Evolutionary conservation across 2,329 filamentous ascomycete genomes (phyloP), one percentile per base, ranked within the genome.

Genomic region (Cordyceps fumosorosea): DNA sequence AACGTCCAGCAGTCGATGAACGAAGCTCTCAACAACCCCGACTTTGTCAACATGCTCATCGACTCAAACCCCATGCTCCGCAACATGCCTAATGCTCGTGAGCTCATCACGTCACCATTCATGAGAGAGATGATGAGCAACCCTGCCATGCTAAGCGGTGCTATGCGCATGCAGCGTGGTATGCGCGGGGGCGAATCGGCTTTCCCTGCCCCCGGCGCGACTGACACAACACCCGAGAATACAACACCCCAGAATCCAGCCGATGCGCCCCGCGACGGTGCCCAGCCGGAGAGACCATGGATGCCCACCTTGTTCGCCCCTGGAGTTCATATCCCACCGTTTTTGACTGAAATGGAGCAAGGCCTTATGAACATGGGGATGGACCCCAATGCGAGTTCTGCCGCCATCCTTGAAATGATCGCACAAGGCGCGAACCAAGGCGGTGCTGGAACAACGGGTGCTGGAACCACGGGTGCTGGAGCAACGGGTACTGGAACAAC

Each of bases 121-220:
- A 92, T 98, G 77, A 85, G 95, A 69, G 84, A 89, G 57, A 95
- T 98, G 89, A 88, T 99, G 82, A 93, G 91, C 65, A 92, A 96
- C 71, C 95, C 95, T 4, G 85, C 91, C 51, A 86, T 91, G 68
- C 84, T 99, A 66, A 83, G 91, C 63, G 87, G 90, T 73, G 91
- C 93, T 69, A 85, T 91, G 69, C 86, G 91, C 65, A 89, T 98
- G 86, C 89, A 93, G 72, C 83, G 89, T 62, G 84, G 87, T 78
- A 81, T 88, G 77, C 82, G 79, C 51, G 83, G 81, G 61, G 79
- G 78, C 56, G 80, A 75, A 64, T 78, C 77, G 48, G 80, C 85
- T 5, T 98, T 99, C 72, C 93, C 95, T 14, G 93, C 93, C 56
- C 95, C 95, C 2, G 95, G 95, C 10, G 87, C 89, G 22, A 98